Conservation (phyloP, 2,329 filamentous ascomycete species). For the Aspergillus quadrilineatus region DNA sequence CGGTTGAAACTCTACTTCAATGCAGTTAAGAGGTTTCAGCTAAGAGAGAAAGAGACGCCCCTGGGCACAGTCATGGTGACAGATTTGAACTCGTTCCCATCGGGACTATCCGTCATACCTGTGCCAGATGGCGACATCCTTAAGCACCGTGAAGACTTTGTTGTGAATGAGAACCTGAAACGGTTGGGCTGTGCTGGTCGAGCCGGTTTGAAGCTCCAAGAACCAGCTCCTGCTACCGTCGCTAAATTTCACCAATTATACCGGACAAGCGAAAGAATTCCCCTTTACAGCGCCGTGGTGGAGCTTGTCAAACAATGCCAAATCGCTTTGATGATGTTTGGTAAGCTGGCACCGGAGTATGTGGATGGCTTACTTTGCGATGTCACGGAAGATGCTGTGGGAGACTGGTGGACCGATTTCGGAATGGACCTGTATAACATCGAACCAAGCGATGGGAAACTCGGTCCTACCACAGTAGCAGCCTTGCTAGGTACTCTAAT, state of each 20-base stretch:
- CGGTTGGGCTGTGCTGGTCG: conserved; percentile 87
- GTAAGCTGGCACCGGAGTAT: conserved; percentile 81
- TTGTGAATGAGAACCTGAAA: conserved; percentile 93
- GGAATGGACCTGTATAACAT: conserved; percentile 89
- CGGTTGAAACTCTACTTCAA: conserved; percentile 80
- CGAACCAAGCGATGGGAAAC: conserved; percentile 86
- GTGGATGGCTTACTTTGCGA: conserved; percentile 92
- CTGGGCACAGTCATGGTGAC: conserved; percentile 90
- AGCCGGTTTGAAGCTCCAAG: conserved; percentile 75
- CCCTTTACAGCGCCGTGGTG: conserved; percentile 73
- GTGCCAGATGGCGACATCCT: conserved; percentile 83
- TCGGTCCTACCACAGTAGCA: conserved; percentile 88
- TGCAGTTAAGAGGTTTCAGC: conserved; percentile 80
- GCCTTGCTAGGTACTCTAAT: conserved; percentile 83
- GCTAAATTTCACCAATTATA: conserved; percentile 93
- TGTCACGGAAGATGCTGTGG: conserved; percentile 82
- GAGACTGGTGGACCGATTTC: conserved; percentile 95
- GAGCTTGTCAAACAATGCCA: conserved; percentile 92
- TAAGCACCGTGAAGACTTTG: conserved; percentile 77
- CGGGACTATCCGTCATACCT: conserved; percentile 84
- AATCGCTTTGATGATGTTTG: conserved; percentile 82
- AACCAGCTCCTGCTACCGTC: conserved; percentile 76
- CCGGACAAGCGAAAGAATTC: conserved; percentile 77
- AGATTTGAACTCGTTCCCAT: conserved; percentile 88
- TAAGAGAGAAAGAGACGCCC: conserved; percentile 75